Base-by-base conservation (phyloP, 371 early-diverging fungal genomes). In the Mucor piriformis region DNA sequence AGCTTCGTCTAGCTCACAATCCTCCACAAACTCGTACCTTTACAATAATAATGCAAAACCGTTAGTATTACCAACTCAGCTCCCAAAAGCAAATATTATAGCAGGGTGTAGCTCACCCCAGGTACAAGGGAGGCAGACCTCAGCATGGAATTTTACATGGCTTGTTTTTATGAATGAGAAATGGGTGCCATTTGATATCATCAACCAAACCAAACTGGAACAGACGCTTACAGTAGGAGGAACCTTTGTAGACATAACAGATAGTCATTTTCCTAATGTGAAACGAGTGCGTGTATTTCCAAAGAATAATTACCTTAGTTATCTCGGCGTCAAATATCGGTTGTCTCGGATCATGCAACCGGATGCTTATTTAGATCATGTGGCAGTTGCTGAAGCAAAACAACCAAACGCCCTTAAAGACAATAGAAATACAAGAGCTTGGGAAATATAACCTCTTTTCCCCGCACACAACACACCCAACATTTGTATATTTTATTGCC, bases 261-360 rank as follows among this genome's bases (percentile, higher is more conserved):
- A 73, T 53, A 59, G 59, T 23, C 66, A 73, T 56, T 73, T 73
- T 32, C 70, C 73, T 2, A 48, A 64, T 33, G 70, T 69, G 21
- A 73, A 61, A 42, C 50, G 67, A 49, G 73, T 73, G 12, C 63
- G 73, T 21, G 73, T 69, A 23, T 73, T 73, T 57, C 73, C 73
- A 18, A 64, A 51, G 42, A 64, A 61, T 37, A 69, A 66, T 38
- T 73, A 73, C 27, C 60, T 73, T 25, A 73, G 73, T 32, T 73
- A 73, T 54, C 61, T 73, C 40, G 73, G 73, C 15, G 60, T 73
- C 27, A 73, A 73, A 32, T 73, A 73, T 55, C 63, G 70, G 42
- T 59, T 73, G 33, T 69, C 70, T 47, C 69, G 74, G 38, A 69
- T 70, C 47, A 63, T 74, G 63, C 71, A 74, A 55, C 71, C 74